phyloP scores from a whole-genome alignment of 345 rosid genomes.

The Carallia pectinifolia region DNA sequence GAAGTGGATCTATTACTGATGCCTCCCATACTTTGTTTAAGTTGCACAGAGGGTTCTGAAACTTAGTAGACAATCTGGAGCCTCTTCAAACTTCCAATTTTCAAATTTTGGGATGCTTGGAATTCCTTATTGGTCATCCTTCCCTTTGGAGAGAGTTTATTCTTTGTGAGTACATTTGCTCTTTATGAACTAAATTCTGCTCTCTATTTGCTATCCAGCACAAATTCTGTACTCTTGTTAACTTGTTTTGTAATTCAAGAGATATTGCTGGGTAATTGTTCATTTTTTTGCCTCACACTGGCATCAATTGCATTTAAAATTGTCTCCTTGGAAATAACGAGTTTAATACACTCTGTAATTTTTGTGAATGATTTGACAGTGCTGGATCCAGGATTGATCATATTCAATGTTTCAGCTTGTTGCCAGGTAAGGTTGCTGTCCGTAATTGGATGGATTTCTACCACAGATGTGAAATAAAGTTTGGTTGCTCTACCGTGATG shows the following conservation, averaged over 20 bases:
- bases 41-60: constrained; percentile 77
- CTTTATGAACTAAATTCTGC: too few relatives aligned
- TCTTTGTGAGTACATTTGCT: constrained; percentile 51
- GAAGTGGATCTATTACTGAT: constrained; percentile 18
- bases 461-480: background rate
- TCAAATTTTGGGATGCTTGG: constrained; percentile 79
- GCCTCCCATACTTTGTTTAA: constrained; percentile 31
- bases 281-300: background rate
- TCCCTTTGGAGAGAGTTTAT: constrained; percentile 66
- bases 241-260: too few relatives aligned
- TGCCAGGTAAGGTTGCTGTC: constrained; percentile 61
- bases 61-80: constrained; percentile 57
- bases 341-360: background rate
- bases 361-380: constrained; percentile 42
- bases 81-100: constrained; percentile 54
- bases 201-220: too few relatives aligned
- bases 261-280: background rate
- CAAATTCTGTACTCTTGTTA: too few relatives aligned
- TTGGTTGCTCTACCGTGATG: constrained; percentile 4
- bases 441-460: constrained; percentile 3
- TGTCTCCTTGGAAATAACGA: background rate
- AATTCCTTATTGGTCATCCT: constrained; percentile 76
- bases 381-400: constrained; percentile 49
- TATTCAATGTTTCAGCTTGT: constrained; percentile 48
- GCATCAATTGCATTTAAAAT: background rate